A percentile compares a stretch with the other conserved stretches of the same genome.
Evolutionary conservation across 352 stramenopile species (phyloP).

Genomic region (Phytophthora citricola): DNA sequence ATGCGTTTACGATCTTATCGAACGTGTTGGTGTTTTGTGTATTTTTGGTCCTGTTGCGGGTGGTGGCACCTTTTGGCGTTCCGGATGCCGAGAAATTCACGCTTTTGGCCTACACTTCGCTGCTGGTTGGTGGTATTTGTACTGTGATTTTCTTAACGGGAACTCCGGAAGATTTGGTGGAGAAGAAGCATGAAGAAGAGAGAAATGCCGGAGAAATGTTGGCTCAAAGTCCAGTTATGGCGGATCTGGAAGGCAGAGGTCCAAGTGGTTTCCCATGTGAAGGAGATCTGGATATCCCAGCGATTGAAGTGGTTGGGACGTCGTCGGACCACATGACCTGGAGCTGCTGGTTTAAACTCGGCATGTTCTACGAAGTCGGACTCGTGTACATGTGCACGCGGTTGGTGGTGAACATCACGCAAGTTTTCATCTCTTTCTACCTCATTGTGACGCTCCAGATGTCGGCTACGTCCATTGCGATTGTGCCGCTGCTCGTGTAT

Average conservation of each 20-base stretch:
- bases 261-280: conserved; percentile 59
- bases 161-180: conserved; percentile 65
- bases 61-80: conserved; percentile 66
- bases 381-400: conserved; percentile 90
- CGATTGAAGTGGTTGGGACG: conserved; percentile 26
- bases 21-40: conserved; percentile 87
- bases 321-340: conserved; percentile 63
- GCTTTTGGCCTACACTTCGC: conserved; percentile 71
- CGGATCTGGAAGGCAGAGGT: conserved; percentile 54
- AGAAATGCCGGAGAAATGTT: conserved; percentile 36
- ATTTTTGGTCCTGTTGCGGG: conserved; percentile 71
- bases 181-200: conserved; percentile 26
- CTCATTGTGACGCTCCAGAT: conserved; percentile 88
- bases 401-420: conserved; percentile 86
- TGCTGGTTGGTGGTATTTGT: conserved; percentile 69
- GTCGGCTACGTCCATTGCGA: conserved; percentile 83
- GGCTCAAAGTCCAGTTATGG: conserved; percentile 60
- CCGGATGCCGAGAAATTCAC: conserved; percentile 82
- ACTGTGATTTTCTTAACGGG: conserved; percentile 72
- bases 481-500: conserved; percentile 86
- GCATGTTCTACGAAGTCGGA: conserved; percentile 89
- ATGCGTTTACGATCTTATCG: conserved; percentile 89
- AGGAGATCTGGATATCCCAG: conserved; percentile 50
- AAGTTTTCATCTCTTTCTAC: conserved; percentile 91
- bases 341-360: conserved; percentile 76